Evolutionary conservation across 345 rosid species (phyloP).

Genomic region (Citrus inodora): DNA sequence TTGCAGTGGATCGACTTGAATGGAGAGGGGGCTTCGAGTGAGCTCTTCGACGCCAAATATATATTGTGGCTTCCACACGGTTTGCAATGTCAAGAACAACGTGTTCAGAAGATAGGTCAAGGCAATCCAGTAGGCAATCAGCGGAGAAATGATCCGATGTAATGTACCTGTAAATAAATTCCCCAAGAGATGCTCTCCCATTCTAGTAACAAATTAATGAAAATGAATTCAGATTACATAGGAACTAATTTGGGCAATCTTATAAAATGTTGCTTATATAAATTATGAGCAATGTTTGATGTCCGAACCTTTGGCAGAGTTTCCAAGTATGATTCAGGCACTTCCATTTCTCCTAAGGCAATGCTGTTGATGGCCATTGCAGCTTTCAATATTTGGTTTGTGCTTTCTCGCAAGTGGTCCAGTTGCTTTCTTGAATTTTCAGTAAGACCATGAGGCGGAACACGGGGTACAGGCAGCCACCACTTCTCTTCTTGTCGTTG

Average conservation of each 20-base stretch:
- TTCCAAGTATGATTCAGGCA: slow-evolving; percentile 83
- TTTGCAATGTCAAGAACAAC: slow-evolving; percentile 83
- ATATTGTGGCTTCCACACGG: slow-evolving; percentile 80
- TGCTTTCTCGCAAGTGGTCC: slow-evolving; percentile 69
- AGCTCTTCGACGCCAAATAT: slow-evolving; percentile 77
- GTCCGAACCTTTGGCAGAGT: slow-evolving; percentile 76
- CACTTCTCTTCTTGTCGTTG: slow-evolving; percentile 97
- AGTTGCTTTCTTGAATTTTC: slow-evolving; percentile 76
- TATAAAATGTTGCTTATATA: neutral
- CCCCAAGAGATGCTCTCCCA: slow-evolving; percentile 86
- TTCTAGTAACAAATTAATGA: slow-evolving; percentile 43
- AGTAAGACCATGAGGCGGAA: slow-evolving; percentile 74
- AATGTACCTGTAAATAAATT: slow-evolving; percentile 71
- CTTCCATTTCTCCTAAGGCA: slow-evolving; percentile 80
- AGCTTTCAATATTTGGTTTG: slow-evolving; percentile 89
- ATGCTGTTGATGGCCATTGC: slow-evolving; percentile 85
- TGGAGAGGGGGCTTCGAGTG: slow-evolving; percentile 47
- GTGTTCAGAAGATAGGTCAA: slow-evolving; percentile 88
- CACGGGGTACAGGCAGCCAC: slow-evolving; percentile 99
- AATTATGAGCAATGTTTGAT: neutral
- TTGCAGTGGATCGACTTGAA: slow-evolving; percentile 51
- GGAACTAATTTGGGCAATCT: neutral
- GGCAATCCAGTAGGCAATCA: slow-evolving; percentile 82
- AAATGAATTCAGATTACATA: neutral
- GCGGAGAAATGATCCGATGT: slow-evolving; percentile 82